These are phyloP conservation scores for Acer saccharum DNA, from an alignment of 345 rosid species.

Conservation along the genomic window DNA sequence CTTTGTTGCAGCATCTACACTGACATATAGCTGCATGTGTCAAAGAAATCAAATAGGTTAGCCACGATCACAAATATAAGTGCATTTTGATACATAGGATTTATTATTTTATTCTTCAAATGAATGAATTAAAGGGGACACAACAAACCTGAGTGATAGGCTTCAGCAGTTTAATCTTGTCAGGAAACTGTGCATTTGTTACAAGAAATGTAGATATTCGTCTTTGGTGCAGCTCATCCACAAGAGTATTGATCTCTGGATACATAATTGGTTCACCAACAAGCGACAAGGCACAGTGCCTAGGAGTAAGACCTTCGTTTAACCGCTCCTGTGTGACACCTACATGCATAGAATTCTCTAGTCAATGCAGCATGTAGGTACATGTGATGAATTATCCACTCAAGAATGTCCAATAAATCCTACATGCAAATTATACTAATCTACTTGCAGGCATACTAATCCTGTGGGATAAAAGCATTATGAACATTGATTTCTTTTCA, in stretches of 20 bases:
- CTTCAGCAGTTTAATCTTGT: constrained; percentile 74
- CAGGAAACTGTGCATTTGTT: constrained; percentile 98
- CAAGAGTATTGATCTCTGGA: constrained; percentile 87
- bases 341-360: constrained; percentile 30
- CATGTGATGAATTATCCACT: background rate
- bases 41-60: constrained; percentile 24
- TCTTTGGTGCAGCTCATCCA: constrained; percentile 85
- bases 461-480: background rate
- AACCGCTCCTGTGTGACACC: constrained; percentile 85
- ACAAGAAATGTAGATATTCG: constrained; percentile 91
- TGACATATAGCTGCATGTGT: constrained; percentile 79
- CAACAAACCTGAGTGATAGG: constrained; percentile 84
- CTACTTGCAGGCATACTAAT: background rate
- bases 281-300: constrained; percentile 95
- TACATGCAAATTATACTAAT: background rate
- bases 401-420: background rate
- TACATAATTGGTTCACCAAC: constrained; percentile 99
- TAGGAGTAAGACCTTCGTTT: constrained; percentile 83
- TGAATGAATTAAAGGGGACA: constrained; percentile 2
- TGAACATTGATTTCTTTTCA: background rate
- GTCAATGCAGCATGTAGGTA: constrained; percentile 15
- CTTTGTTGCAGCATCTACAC: constrained; percentile 98
- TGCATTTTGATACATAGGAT: background rate
- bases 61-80: background rate
- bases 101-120: background rate